Conservation (phyloP, 2,329 filamentous ascomycete species). For the Colletotrichum chlorophyti region DNA sequence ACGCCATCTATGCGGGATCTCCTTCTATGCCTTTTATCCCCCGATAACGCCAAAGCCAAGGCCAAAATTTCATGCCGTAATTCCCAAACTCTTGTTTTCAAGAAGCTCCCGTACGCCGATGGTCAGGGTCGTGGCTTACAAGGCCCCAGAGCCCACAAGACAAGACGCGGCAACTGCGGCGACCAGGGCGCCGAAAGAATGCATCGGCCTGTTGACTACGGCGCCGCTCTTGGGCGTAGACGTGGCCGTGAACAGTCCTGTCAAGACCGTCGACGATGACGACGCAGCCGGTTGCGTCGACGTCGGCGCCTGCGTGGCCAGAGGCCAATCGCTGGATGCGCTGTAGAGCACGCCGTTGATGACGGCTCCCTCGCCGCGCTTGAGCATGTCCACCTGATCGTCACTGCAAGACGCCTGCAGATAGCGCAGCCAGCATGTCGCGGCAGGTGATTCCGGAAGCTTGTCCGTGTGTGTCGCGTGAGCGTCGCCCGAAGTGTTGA, state of each 20-base stretch:
- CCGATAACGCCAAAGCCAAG: too few species aligned
- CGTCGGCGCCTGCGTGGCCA: constrained; percentile 36
- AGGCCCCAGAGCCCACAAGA: neutral
- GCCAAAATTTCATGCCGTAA: too few species aligned
- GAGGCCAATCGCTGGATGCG: constrained; percentile 48
- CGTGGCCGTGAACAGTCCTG: constrained; percentile 44
- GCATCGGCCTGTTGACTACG: neutral
- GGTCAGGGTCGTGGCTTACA: neutral
- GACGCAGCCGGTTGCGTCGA: constrained; percentile 31
- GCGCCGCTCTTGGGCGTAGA: constrained; percentile 36
- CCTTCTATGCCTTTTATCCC: too few species aligned
- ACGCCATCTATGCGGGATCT: neutral
- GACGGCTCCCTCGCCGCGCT: constrained; percentile 58
- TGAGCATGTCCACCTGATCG: constrained; percentile 55
- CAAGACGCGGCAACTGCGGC: constrained; percentile 29
- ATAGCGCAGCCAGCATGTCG: constrained; percentile 67
- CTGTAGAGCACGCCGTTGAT: constrained; percentile 65
- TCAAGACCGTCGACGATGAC: constrained; percentile 33
- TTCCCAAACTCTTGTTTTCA: too few species aligned
- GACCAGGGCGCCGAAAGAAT: constrained; percentile 30
- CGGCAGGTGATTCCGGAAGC: constrained; percentile 51
- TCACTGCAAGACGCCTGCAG: constrained; percentile 58
- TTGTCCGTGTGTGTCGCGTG: constrained; percentile 64
- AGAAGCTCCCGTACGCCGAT: neutral
- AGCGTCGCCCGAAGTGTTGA: constrained; percentile 62